Evolutionary conservation across 225 moss, liverwort and hornwort genomes (phyloP).

Genomic region (Climacium dendroides): DNA sequence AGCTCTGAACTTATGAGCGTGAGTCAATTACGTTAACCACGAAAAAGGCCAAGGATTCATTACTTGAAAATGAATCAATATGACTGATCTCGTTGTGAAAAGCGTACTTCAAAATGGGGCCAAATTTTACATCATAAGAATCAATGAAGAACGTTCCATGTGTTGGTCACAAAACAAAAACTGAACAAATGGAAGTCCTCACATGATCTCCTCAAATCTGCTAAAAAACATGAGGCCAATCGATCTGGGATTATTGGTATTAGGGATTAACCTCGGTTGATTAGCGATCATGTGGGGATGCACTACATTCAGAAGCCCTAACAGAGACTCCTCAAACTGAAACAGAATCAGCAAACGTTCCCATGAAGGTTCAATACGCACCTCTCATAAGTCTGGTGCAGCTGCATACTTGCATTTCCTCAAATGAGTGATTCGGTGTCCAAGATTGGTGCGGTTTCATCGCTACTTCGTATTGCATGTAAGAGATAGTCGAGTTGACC

Average conservation of each 20-base stretch:
- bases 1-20: neutral
- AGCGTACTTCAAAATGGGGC: neutral
- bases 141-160: neutral
- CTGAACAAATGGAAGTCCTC: neutral
- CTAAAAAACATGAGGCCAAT: neutral
- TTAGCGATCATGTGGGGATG: neutral
- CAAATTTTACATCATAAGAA: neutral
- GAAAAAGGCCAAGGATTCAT: neutral
- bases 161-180: neutral
- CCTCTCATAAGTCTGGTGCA: neutral
- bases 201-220: neutral
- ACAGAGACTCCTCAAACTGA: neutral
- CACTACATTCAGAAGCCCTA: neutral
- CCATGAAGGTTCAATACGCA: neutral
- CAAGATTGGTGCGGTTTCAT: neutral
- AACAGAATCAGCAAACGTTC: neutral
- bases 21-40: neutral
- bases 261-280: neutral
- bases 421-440: neutral
- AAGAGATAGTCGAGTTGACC: neutral
- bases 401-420: neutral
- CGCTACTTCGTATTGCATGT: neutral
- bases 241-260: neutral
- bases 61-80: neutral
- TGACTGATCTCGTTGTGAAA: neutral